phyloP scores from a whole-genome alignment of 805 yeast genomes.

The Teunomyces atbi region DNA sequence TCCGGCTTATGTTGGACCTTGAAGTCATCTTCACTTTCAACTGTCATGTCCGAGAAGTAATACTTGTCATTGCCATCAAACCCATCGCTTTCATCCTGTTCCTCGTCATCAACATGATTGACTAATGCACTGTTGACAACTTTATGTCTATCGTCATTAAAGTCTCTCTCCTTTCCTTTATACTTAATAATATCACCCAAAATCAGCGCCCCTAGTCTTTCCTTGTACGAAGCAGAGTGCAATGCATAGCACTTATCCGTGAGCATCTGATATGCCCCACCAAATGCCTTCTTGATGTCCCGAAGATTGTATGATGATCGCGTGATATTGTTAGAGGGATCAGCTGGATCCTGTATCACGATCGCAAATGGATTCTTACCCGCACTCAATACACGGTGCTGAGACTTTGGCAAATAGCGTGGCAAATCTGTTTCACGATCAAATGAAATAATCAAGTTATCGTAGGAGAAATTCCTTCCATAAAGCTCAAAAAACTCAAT shows the following conservation, averaged over 20 bases:
- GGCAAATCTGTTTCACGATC: slow-evolving; percentile 49
- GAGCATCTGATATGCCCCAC: slow-evolving; percentile 80
- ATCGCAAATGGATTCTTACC: slow-evolving; percentile 57
- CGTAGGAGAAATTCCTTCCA: slow-evolving; percentile 87
- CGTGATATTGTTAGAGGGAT: slow-evolving; percentile 76
- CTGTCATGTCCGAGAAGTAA: slow-evolving; percentile 44
- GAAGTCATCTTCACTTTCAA: slow-evolving; percentile 31
- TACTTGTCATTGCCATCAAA: slow-evolving; percentile 39
- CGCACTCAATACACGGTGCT: slow-evolving; percentile 50
- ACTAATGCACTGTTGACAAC: slow-evolving; percentile 60
- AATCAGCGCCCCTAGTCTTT: slow-evolving; percentile 68
- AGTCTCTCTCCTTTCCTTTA: slow-evolving; percentile 72
- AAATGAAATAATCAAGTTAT: slow-evolving; percentile 68
- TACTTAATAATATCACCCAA: slow-evolving; percentile 77
- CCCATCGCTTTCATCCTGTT: slow-evolving; percentile 33
- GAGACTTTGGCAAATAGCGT: slow-evolving; percentile 61
- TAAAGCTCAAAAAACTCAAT: slow-evolving; percentile 92
- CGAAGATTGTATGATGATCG: slow-evolving; percentile 80
- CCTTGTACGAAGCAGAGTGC: slow-evolving; percentile 61
- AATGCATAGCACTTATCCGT: slow-evolving; percentile 74
- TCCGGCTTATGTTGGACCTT: not conserved
- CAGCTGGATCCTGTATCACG: slow-evolving; percentile 88
- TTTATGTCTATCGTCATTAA: slow-evolving; percentile 66
- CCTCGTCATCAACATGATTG: slow-evolving; percentile 23
- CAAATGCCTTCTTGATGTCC: slow-evolving; percentile 80